These are phyloP conservation scores for Rhizophagus clarus DNA, from an alignment of 192 early-diverging fungal genomes.

Conservation along the genomic window DNA sequence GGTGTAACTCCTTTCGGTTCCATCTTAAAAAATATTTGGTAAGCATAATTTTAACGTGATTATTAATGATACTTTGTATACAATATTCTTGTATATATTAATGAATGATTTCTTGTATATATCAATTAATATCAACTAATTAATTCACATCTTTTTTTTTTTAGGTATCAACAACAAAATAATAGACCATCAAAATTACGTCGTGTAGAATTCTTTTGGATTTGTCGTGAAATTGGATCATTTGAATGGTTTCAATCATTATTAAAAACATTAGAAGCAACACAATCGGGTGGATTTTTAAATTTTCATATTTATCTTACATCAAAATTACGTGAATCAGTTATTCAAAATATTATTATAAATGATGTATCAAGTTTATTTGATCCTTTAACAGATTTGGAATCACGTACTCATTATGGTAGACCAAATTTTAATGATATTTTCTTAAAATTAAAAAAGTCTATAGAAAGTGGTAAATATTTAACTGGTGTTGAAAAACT, in stretches of 20 bases:
- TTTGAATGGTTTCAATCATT: constrained; percentile 75
- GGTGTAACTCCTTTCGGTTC: constrained; percentile 78
- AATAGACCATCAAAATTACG: constrained; percentile 38
- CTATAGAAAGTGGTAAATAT: constrained; percentile 41
- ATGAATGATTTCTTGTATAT: too few species aligned
- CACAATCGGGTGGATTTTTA: constrained; percentile 57
- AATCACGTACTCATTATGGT: constrained; percentile 72
- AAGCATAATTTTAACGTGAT: constrained; percentile 39
- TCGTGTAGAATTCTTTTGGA: constrained; percentile 69
- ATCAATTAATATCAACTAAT: too few species aligned
- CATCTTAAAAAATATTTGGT: constrained; percentile 68
- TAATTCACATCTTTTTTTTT: background rate
- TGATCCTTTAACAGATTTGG: constrained; percentile 73
- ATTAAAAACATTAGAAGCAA: constrained; percentile 57
- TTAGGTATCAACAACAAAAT: constrained; percentile 46
- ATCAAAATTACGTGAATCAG: constrained; percentile 55
- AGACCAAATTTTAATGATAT: constrained; percentile 76
- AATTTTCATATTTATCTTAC: constrained; percentile 72
- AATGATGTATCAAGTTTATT: constrained; percentile 50
- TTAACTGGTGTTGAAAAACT: constrained; percentile 49
- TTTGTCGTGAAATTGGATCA: constrained; percentile 63
- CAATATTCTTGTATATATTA: too few species aligned
- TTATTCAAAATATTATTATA: constrained; percentile 62
- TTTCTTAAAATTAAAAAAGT: constrained; percentile 54
- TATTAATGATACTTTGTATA: too few species aligned